A percentile compares a stretch with the other conserved stretches of the same genome.
These are phyloP conservation scores for Fusarium sp. DNA, from an alignment of 2,329 filamentous ascomycete species.

Conservation along the genomic window DNA sequence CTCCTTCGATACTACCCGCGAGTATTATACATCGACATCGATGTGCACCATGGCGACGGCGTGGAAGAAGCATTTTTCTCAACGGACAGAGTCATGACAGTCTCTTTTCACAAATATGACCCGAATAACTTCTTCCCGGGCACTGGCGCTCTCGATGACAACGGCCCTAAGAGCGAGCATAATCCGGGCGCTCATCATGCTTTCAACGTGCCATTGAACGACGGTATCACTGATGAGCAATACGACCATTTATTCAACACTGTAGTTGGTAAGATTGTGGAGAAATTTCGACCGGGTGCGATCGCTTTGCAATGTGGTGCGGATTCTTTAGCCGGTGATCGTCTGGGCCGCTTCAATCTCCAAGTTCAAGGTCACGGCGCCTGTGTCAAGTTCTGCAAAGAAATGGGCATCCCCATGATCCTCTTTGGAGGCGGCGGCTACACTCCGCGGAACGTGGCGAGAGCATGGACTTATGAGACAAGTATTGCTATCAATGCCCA, in stretches of 20 bases:
- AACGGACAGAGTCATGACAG: constrained; percentile 89
- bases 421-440: constrained; percentile 96
- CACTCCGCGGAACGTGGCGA: constrained; percentile 94
- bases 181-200: constrained; percentile 91
- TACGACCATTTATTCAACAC: constrained; percentile 87
- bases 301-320: constrained; percentile 97
- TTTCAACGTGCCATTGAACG: constrained; percentile 89
- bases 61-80: constrained; percentile 93
- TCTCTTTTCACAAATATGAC: constrained; percentile 97
- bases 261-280: constrained; percentile 81
- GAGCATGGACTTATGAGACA: constrained; percentile 97
- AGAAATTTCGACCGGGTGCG: constrained; percentile 86
- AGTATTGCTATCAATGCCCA: constrained; percentile 84
- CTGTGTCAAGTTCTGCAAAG: constrained; percentile 91
- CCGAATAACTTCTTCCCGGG: constrained; percentile 87
- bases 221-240: constrained; percentile 91
- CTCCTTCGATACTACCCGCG: constrained; percentile 84
- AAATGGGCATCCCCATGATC: constrained; percentile 81
- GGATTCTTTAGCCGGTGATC: constrained; percentile 92
- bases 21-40: constrained; percentile 94
- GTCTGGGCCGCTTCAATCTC: constrained; percentile 94
- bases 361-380: constrained; percentile 94
- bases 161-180: constrained; percentile 82
- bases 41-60: constrained; percentile 91
- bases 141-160: constrained; percentile 87